Base-by-base conservation (phyloP, 2,329 filamentous ascomycete species). In the Alternaria dauci region DNA sequence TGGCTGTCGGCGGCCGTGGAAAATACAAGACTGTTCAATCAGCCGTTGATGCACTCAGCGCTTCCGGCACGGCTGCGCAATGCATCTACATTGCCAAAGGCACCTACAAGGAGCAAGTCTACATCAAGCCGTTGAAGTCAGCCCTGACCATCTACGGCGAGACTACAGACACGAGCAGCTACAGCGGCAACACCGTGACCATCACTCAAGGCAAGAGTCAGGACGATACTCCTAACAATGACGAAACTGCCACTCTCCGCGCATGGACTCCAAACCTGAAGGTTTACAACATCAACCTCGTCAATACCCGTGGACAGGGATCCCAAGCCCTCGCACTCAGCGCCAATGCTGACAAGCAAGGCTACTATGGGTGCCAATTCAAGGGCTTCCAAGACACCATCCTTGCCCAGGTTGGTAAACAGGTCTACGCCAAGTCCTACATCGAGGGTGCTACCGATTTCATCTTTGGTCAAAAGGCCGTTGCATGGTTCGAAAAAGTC, bases 1-100 rank as follows among this genome's bases (percentile, higher is more conserved):
- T 87, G 4, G 79, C 81, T 2, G 86, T 87, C 30, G 76, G 78
- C 48, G 70, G 73, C 12, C 76, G 75, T 18, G 78, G 77, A 38
- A 76, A 78, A 38, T 86, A 84, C 72, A 77, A 77, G 69, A 84
- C 73, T 59, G 78, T 89, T 42, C 85, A 88, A 70, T 76, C 82
- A 18, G 88, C 88, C 8, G 83, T 90, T 58, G 72, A 87, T 67
- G 83, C 87, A 5, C 81, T 90, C 8, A 85, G 83, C n/a, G 84
- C 82, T 0, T 79, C 80, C 1, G 81, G 82, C 7, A 81, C 83
- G 2, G 65, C 76, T 1, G 80, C 80, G 1, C 86, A 88, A 59
- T 86, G 83, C 70, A 87, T 91, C 76, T 90, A 90, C 78, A 85
- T 91, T 74, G 73, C 85, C 67, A 75, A 83, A 25, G 87, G 87